A percentile compares a stretch with the other conserved stretches of the same genome.
Evolutionary conservation across 163 green algal species (phyloP).

Genomic region (Scenedesmus sp.): DNA sequence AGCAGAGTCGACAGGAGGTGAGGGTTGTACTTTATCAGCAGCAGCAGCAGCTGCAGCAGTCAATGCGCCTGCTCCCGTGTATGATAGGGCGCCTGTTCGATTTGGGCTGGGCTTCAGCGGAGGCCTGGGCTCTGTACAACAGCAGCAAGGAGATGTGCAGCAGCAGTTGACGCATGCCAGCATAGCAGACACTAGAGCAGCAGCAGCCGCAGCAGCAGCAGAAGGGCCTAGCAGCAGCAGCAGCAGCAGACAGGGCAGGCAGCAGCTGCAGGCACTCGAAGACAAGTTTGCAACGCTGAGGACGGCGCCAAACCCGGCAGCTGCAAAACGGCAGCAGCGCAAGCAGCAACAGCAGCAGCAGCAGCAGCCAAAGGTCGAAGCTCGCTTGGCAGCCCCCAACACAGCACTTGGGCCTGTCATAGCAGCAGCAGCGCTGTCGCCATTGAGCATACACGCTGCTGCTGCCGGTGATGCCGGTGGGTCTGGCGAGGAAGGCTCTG

Average conservation of each 20-base stretch:
- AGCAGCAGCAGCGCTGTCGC: constrained; percentile 17
- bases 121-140: constrained; percentile 16
- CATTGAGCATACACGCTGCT: neutral
- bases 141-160: neutral
- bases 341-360: constrained; percentile 35
- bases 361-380: neutral
- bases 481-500: neutral
- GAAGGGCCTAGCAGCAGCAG: neutral
- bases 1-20: neutral
- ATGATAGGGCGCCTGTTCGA: constrained; percentile 34
- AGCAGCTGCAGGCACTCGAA: constrained; percentile 17
- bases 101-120: constrained; percentile 2
- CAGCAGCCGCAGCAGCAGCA: constrained; percentile 14
- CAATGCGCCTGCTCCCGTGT: neutral
- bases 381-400: constrained; percentile 21
- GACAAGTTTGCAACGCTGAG: neutral
- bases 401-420: neutral
- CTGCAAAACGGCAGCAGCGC: constrained; percentile 34
- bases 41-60: constrained; percentile 3
- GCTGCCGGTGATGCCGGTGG: neutral
- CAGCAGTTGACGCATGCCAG: neutral
- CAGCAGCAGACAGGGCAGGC: constrained; percentile 18
- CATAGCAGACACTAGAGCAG: neutral
- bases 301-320: neutral
- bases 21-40: neutral